These are phyloP conservation scores for Pyricularia sp. DNA, from an alignment of 2,329 filamentous ascomycete genomes.

Conservation along the genomic window DNA sequence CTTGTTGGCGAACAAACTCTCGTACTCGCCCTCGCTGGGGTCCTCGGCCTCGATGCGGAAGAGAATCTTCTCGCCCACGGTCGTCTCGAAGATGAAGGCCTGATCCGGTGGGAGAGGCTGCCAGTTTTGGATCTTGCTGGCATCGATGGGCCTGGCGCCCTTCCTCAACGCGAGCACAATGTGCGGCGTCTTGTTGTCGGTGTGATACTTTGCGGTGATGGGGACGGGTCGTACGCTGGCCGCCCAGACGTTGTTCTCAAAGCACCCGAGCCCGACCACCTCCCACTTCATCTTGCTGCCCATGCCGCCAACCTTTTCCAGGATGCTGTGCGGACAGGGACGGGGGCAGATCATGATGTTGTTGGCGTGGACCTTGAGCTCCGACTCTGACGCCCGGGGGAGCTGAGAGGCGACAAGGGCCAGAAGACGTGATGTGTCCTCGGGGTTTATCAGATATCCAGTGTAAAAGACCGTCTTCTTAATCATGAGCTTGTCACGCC, in stretches of 20 bases:
- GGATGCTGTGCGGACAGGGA: slow-evolving; percentile 55
- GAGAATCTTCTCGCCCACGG: slow-evolving; percentile 75
- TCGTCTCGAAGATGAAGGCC: slow-evolving; percentile 65
- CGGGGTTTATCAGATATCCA: slow-evolving; percentile 67
- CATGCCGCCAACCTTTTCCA: slow-evolving; percentile 78
- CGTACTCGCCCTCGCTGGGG: slow-evolving; percentile 26
- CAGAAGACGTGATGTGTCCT: slow-evolving; percentile 60
- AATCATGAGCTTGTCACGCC: slow-evolving; percentile 47
- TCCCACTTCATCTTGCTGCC: slow-evolving; percentile 75
- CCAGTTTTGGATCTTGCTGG: slow-evolving; percentile 73
- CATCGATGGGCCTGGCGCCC: slow-evolving; percentile 65
- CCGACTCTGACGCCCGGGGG: slow-evolving; percentile 37
- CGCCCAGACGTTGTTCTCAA: slow-evolving; percentile 79
- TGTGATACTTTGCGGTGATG: slow-evolving; percentile 52
- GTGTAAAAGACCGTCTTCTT: slow-evolving; percentile 86
- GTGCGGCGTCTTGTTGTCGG: slow-evolving; percentile 64
- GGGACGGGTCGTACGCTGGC: slow-evolving; percentile 64
- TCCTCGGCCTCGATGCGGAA: slow-evolving; percentile 67
- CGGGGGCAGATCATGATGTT: slow-evolving; percentile 82
- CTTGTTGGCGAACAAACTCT: slow-evolving; percentile 48
- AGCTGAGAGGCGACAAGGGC: slow-evolving; percentile 52
- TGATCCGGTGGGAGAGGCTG: slow-evolving; percentile 58
- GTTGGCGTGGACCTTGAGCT: slow-evolving; percentile 73
- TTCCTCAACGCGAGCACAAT: slow-evolving; percentile 74
- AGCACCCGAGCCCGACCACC: slow-evolving; percentile 60